Conservation (phyloP, 2,329 filamentous ascomycete species). For the Monilinia fructicola region DNA sequence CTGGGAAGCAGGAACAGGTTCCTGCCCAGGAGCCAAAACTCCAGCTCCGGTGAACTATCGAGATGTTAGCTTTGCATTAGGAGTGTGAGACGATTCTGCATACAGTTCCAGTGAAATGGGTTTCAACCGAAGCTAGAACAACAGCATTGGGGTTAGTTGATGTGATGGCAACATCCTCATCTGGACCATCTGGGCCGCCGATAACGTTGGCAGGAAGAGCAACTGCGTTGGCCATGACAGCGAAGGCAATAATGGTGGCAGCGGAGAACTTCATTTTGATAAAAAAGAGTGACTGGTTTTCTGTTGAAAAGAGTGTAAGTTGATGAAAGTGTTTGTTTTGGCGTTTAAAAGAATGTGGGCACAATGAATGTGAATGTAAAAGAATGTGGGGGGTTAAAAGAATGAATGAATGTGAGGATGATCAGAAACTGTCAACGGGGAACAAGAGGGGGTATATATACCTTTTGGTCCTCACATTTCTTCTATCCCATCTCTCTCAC, state of each 20-base stretch:
- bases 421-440: neutral
- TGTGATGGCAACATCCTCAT: neutral
- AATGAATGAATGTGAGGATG: neutral
- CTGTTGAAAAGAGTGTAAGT: neutral
- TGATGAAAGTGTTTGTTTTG: neutral
- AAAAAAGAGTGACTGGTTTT: neutral
- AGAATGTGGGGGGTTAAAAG: neutral
- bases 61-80: neutral
- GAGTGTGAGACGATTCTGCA: neutral
- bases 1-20: too few relatives aligned
- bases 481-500: neutral
- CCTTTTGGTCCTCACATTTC: neutral
- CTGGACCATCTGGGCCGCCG: too few relatives aligned
- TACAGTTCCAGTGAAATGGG: neutral
- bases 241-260: neutral
- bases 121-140: neutral
- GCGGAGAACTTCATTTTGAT: constrained; percentile 9
- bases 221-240: neutral
- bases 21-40: neutral
- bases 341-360: neutral
- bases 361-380: neutral
- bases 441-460: constrained; percentile 3
- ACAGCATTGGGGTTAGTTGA: neutral
- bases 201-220: neutral
- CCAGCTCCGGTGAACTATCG: neutral